phyloP scores from a whole-genome alignment of 2,329 filamentous ascomycete species.

The Paecilomyces sp. region DNA sequence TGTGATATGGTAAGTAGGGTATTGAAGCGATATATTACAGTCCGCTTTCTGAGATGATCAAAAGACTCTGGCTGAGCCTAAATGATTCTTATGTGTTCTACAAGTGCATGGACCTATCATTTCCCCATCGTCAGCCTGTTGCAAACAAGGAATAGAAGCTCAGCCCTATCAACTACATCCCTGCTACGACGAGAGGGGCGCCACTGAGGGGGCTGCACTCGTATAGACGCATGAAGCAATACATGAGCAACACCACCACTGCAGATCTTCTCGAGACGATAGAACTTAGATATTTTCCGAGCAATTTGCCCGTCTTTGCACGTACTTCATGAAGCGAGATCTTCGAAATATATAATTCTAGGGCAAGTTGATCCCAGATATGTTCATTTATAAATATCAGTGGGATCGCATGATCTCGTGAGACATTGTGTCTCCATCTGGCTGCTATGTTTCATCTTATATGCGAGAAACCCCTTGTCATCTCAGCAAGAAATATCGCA shows the following conservation, averaged over 20 bases:
- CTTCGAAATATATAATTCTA: no score
- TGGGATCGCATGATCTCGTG: not conserved
- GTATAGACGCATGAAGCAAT: not conserved
- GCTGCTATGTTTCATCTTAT: not conserved
- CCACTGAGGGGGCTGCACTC: not conserved
- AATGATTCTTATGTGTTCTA: constrained; percentile 11
- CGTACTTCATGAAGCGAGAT: no score
- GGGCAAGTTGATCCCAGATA: no score
- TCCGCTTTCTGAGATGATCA: no score
- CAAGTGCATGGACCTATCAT: not conserved
- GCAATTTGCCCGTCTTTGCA: no score
- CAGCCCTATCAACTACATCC: not conserved
- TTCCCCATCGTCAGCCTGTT: not conserved
- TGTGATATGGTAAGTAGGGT: no score
- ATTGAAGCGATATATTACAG: no score
- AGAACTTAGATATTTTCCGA: no score
- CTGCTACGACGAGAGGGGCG: not conserved
- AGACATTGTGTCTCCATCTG: not conserved
- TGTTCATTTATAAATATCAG: no score
- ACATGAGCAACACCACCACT: not conserved
- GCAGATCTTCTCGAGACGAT: no score
- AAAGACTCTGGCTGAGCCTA: not conserved
- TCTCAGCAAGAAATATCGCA: not conserved
- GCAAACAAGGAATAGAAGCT: not conserved
- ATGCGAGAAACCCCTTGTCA: not conserved